Base-by-base conservation (phyloP, 2,329 filamentous ascomycete genomes). In the Pseudogymnoascus sp. region DNA sequence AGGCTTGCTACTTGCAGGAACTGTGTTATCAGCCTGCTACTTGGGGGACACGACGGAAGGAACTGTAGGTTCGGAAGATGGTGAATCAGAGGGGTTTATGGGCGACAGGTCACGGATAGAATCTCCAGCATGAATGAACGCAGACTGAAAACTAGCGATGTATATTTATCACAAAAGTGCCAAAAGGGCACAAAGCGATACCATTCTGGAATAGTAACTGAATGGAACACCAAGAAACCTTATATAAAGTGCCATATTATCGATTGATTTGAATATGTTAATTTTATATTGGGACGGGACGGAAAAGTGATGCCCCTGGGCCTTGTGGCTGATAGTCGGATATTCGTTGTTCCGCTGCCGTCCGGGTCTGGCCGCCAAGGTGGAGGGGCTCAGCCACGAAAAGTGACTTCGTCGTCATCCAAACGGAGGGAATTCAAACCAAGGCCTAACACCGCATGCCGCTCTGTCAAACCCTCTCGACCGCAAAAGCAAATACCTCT, bases 361-460 rank as follows among this genome's bases (percentile, higher is more conserved):
- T 16, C 12, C 26, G 26, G 26, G n/a, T 53, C 46, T 53, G 46
- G 46, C 26, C 46, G 46, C n/a, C 24, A 8, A 53, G 26, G 24
- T 53, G 24, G 43, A 53, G 43, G 24, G 43, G 43, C 46, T 53
- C 46, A 31, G 46, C 46, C 46, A 53, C 46, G 46, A 53, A 53
- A 53, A 53, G 46, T 53, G 46, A 53, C 46, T 53, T 53, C 46
- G 46, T 53, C 46, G 46, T 53, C 46, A 53, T 53, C 46, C 46
- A 53, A 50, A 7, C 24, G 14, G 46, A 31, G 26, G 46, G 46
- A 31, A 53, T 16, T 16, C 8, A n/a, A 53, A 53, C 46, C 46
- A 53, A 53, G 46, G 46, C 24, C 46, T 16, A 53, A 53, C 46
- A 53, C 46, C 46, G 4, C 46, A 53, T 31, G 46, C 46, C 4